Conservation (phyloP, 2,329 filamentous ascomycete species). For the Ophiostoma australiae region DNA sequence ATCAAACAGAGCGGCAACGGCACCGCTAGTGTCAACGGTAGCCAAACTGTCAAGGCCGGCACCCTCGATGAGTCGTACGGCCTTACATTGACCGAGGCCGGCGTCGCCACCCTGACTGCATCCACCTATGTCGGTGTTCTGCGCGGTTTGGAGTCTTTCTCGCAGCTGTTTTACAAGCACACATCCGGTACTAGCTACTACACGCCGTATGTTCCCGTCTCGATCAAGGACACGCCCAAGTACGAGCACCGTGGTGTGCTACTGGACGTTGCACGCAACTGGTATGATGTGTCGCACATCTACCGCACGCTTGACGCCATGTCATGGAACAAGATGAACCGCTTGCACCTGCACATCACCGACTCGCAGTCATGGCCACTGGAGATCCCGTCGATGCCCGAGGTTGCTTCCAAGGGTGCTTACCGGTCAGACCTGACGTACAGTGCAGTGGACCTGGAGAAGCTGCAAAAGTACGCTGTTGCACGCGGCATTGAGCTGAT, state of each 20-base stretch:
- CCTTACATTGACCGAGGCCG: slow-evolving; percentile 54
- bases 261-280: slow-evolving; percentile 71
- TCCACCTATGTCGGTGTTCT: slow-evolving; percentile 64
- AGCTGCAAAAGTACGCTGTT: slow-evolving; percentile 66
- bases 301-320: slow-evolving; percentile 70
- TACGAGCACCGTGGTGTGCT: slow-evolving; percentile 76
- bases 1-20: slow-evolving; percentile 47
- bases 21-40: neutral
- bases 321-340: slow-evolving; percentile 77
- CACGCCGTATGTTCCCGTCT: slow-evolving; percentile 64
- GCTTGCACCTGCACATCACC: slow-evolving; percentile 73
- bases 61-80: slow-evolving; percentile 72
- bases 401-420: slow-evolving; percentile 66
- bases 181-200: slow-evolving; percentile 57
- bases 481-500: slow-evolving; percentile 65
- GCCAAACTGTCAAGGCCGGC: slow-evolving; percentile 46
- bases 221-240: slow-evolving; percentile 66
- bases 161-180: slow-evolving; percentile 74
- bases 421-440: slow-evolving; percentile 66
- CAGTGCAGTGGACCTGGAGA: slow-evolving; percentile 56
- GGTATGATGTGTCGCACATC: slow-evolving; percentile 62
- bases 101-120: slow-evolving; percentile 59
- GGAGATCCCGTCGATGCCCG: slow-evolving; percentile 69
- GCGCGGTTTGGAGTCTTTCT: slow-evolving; percentile 69
- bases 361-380: slow-evolving; percentile 84